Percentiles rank a stretch among this genome's conserved stretches.
phyloP scores from a whole-genome alignment of 768 basidiomycete species.

The Leccinum arenicola region DNA sequence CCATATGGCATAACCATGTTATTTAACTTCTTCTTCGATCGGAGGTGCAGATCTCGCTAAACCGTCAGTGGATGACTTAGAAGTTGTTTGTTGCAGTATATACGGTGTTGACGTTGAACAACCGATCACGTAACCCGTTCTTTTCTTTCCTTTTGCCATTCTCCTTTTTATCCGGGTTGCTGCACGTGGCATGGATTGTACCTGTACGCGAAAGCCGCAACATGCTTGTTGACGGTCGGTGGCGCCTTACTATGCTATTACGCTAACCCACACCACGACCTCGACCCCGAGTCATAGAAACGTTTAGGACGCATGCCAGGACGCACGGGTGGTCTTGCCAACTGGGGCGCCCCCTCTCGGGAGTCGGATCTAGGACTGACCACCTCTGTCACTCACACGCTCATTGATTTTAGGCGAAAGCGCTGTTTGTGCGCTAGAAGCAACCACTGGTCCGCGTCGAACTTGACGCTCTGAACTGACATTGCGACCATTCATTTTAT shows the following conservation, averaged over 20 bases:
- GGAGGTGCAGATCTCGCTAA: neutral
- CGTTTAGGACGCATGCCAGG: neutral
- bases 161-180: neutral
- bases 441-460: neutral
- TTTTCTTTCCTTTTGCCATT: neutral
- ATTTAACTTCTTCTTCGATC: neutral
- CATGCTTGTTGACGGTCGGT: neutral
- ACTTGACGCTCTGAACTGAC: neutral
- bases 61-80: neutral
- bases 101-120: too few species aligned
- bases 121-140: neutral
- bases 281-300: neutral
- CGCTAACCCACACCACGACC: neutral
- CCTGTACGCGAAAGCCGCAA: neutral
- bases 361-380: neutral
- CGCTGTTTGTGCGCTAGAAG: neutral
- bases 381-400: too few species aligned
- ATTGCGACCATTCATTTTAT: neutral
- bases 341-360: neutral
- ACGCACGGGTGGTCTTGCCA: neutral
- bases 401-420: neutral
- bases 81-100: too few species aligned
- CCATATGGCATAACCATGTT: neutral
- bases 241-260: neutral
- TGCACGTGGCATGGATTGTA: too few species aligned